Conservation (phyloP, 805 yeast species). For the Lipomyces japonicus region DNA sequence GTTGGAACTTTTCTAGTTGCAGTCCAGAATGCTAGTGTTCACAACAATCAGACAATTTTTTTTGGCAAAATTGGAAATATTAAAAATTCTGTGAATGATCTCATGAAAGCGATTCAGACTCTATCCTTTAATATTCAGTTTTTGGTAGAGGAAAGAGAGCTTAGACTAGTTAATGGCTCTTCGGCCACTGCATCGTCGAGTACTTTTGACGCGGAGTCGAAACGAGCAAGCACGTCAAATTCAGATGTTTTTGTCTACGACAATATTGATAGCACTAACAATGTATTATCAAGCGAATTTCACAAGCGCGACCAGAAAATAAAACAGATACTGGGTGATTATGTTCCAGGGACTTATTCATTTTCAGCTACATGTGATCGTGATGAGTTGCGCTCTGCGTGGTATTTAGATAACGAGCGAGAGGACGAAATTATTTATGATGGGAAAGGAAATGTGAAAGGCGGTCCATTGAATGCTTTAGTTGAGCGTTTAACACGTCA, state of each 20-base stretch:
- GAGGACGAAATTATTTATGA: constrained; percentile 54
- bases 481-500: constrained; percentile 76
- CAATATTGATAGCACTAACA: neutral
- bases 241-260: neutral
- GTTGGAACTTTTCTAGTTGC: constrained; percentile 60
- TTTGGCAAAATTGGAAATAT: constrained; percentile 6
- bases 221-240: neutral
- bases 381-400: constrained; percentile 37
- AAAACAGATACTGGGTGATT: constrained; percentile 19
- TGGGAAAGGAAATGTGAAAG: constrained; percentile 64
- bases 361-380: constrained; percentile 1
- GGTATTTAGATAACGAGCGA: constrained; percentile 54
- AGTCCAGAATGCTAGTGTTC: constrained; percentile 61
- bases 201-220: neutral
- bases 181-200: neutral
- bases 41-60: neutral
- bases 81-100: constrained; percentile 5
- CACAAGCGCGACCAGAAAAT: constrained; percentile 20
- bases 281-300: neutral
- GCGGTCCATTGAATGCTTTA: constrained; percentile 72
- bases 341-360: constrained; percentile 14
- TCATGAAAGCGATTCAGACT: constrained; percentile 16
- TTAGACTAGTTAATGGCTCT: constrained; percentile 8
- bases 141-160: constrained; percentile 22
- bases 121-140: constrained; percentile 16